Base-by-base conservation (phyloP, 2,329 filamentous ascomycete species). In the Aschersonia sp. region DNA sequence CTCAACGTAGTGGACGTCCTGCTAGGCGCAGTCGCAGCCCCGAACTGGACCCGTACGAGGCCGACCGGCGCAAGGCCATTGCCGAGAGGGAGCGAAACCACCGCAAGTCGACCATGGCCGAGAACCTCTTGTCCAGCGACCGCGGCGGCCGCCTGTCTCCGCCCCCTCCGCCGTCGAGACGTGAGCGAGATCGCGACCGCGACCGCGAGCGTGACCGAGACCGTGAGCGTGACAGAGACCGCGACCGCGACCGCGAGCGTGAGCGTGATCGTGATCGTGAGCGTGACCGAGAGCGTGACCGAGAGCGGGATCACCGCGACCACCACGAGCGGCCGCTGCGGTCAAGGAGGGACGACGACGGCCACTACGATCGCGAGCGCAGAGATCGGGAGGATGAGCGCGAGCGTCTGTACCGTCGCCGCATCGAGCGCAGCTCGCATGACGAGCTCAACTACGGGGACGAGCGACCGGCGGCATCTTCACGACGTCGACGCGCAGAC, bases 31-130 rank as follows among this genome's bases (percentile, higher is more conserved):
- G 86, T 60, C 87, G 88, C 57, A 89, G 84, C 56, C 89, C 88
- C n/a, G 92, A 97, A 64, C 78, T 79, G 49, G 89, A 98, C 67
- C 79, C 87, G 22, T 98, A 98, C 64, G 92, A 97, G 66, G 92
- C 89, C 50, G 92, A 98, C 62, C 81, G 92, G 54, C 84, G 88
- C 58, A 92, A 90, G 64, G 90, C 90, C 42, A 89, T 92, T 60
- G 88, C 89, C 49, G 89, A 95, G 61, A 83, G 94, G 44, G 94
- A 97, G 67, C 84, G 89, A 54, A 89, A 94, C 57, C 94, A 95
- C 66, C 82, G 87, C 63, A 94, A 92, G 67, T 73, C 79, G 43
- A 80, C 76, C 60, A 79, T 79, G 67, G 84, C 83, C 53, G 78
- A 81, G 56, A 77, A 70, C 54, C 65, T 79, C 22, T 62, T 81